Evolutionary conservation across 2,329 filamentous ascomycete genomes (phyloP).

Genomic region (Fusarium nematophilum): DNA sequence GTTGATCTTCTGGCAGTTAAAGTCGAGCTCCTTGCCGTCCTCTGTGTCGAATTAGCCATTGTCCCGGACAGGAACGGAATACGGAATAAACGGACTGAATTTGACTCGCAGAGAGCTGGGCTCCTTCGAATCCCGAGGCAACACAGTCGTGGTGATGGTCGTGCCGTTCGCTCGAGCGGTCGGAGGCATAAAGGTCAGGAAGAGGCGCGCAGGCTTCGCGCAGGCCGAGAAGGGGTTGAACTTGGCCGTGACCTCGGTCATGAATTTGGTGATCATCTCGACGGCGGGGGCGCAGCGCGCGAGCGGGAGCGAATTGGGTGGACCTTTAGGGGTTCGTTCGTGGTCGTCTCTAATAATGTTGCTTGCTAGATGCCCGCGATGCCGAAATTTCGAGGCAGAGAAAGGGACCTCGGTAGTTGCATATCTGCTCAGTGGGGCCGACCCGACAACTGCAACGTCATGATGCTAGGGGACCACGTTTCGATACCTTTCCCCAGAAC

Average conservation of each 20-base stretch:
- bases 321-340: slow-evolving; percentile 5
- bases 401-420: slow-evolving; percentile 33
- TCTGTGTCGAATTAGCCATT: slow-evolving; percentile 63
- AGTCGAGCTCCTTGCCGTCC: slow-evolving; percentile 89
- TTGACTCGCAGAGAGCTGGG: slow-evolving; percentile 79
- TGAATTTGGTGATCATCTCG: slow-evolving; percentile 85
- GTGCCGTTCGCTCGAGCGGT: slow-evolving; percentile 79
- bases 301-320: slow-evolving; percentile 1
- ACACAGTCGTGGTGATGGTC: slow-evolving; percentile 80
- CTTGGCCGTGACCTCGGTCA: slow-evolving; percentile 84
- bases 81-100: slow-evolving; percentile 74
- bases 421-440: slow-evolving; percentile 38
- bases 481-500: slow-evolving; percentile 19
- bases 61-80: slow-evolving; percentile 1
- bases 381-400: slow-evolving; percentile 40
- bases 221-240: slow-evolving; percentile 92
- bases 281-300: slow-evolving; percentile 21
- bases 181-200: slow-evolving; percentile 86
- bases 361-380: slow-evolving; percentile 14
- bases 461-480: slow-evolving; percentile 42
- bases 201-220: slow-evolving; percentile 86
- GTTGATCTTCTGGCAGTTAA: slow-evolving; percentile 83
- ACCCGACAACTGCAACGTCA: slow-evolving; percentile 38
- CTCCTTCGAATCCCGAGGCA: slow-evolving; percentile 76
- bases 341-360: slow-evolving; percentile 18